phyloP scores from a whole-genome alignment of 441 rosid species.

The Adansonia rubrostipa region DNA sequence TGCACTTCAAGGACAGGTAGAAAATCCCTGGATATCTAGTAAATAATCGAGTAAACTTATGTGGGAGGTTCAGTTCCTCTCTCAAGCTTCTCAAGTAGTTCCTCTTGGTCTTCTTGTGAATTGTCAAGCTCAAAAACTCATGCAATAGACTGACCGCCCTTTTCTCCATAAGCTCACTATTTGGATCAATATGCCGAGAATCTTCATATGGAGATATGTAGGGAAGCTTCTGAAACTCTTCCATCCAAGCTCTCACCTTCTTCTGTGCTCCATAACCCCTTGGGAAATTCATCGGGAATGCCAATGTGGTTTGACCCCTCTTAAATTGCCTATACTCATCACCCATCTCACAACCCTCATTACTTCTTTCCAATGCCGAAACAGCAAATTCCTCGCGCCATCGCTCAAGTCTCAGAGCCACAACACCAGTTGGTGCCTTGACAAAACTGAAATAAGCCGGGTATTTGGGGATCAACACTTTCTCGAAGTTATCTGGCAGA shows the following conservation, averaged over 20 bases:
- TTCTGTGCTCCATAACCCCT: slow-evolving; percentile 90
- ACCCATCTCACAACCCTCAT: slow-evolving; percentile 47
- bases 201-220: slow-evolving; percentile 95
- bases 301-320: slow-evolving; percentile 68
- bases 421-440: slow-evolving; percentile 59
- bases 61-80: slow-evolving; percentile 79
- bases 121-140: slow-evolving; percentile 82
- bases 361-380: slow-evolving; percentile 67
- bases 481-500: slow-evolving; percentile 77
- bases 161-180: slow-evolving; percentile 95
- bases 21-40: slow-evolving; percentile 95
- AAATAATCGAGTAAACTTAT: slow-evolving; percentile 85
- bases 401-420: slow-evolving; percentile 59
- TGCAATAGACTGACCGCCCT: slow-evolving; percentile 88
- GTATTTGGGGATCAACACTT: slow-evolving; percentile 59
- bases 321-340: slow-evolving; percentile 75
- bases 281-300: slow-evolving; percentile 86
- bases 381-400: slow-evolving; percentile 75
- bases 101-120: slow-evolving; percentile 96
- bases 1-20: slow-evolving; percentile 92
- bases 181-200: slow-evolving; percentile 66
- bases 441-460: slow-evolving; percentile 65
- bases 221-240: slow-evolving; percentile 91
- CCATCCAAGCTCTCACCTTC: slow-evolving; percentile 96
- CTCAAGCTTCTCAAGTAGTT: slow-evolving; percentile 91